Base-by-base conservation (phyloP, 108 stramenopile genomes). In the Parietichytrium sp. region DNA sequence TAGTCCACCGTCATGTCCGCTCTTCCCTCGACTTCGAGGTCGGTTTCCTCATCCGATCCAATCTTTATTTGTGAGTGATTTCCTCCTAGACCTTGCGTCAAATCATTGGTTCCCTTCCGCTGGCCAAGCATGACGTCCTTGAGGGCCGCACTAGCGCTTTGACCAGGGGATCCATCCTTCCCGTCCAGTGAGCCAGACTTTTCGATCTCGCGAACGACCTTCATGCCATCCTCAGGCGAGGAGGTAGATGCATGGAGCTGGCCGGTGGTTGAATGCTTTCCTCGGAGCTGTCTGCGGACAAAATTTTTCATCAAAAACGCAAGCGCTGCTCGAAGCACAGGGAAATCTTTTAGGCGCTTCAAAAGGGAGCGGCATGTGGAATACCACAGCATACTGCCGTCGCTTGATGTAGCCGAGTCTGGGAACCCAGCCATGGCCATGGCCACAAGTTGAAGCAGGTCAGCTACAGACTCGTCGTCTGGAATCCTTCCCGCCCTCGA, bases 351-450 rank as follows among this genome's bases (percentile, higher is more conserved):
- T 15, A 47, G 45, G 0, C 78, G 45, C 45, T 8, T 47, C 23
- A 49, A 10, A n/a, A 47, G 78, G 4, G 29, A 45, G 47, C 78
- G 12, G 1, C 38, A 47, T 0, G 16, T 27, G n/a, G 20, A 45
- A 10, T 48, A 12, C 78, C 78, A 47, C 47, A 47, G 26, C 7
- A 10, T 12, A 4, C 26, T 20, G 45, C 15, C 49, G 7, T n/a
- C 47, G 47, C 47, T 78, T 10, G 49, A 10, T 16, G 49, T 16
- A 20, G 23, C 78, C 1, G 78, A 27, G 4, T 16, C 48, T 23
- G 78, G 78, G 78, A 29, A 78, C 4, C 78, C 78, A 6, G 78
- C 51, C 13, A 78, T 4, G 3, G 78, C 78, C 78, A 78, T 78
- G 45, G 78, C 78, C 18, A 47, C 45, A 4, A 78, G 78, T 48